Evolutionary conservation across 108 stramenopile genomes (phyloP), one percentile per base, ranked within the genome.

Genomic region (Nitzschia putrida): DNA sequence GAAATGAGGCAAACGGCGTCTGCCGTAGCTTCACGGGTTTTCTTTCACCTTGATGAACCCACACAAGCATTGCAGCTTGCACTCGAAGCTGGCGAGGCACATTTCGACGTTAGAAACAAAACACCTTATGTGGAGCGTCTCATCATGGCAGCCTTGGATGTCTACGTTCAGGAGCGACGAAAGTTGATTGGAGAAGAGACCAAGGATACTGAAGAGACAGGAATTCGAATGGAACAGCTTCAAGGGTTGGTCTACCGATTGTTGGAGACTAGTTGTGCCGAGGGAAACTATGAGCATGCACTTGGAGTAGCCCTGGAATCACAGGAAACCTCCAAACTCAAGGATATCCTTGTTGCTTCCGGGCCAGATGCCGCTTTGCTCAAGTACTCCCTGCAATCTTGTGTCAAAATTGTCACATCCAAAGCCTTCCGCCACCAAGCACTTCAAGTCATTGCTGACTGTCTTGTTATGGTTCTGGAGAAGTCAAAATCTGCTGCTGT

Each of bases 31-130:
- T 88, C 89, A 37, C 91, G 96, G 43, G 93, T 95, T 57, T 99
- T 96, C 65, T 99, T 95, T 65, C 98, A 99, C 70, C 78, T 99
- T 43, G 95, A 99, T 71, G 98, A 99, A 78, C 97, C 97, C 57
- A 73, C 83, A 21, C 97, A 99, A 52, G 96, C 99, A 9, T 74
- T 99, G 44, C 87, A 96, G 8, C 82, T 98, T 61, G 85, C 95
- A 26, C 66, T 95, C 53, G 89, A 88, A n/a, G 85, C 85, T 42
- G 95, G 95, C 3, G 80, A 77, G n/a, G 69, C 66, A 22, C 86
- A 96, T 69, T 96, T 99, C 71, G 91, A 97, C 57, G 61, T 71
- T 9, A 72, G 78, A 37, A 71, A 64, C 18, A 78, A 73, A 23
- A 72, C 76, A 21, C 76, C 88, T 11, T 95, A 95, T 74, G 88